Percentiles rank a stretch among this genome's conserved stretches.
Evolutionary conservation across 345 rosid species (phyloP).

Genomic region (Eucalyptus lansdowneana): DNA sequence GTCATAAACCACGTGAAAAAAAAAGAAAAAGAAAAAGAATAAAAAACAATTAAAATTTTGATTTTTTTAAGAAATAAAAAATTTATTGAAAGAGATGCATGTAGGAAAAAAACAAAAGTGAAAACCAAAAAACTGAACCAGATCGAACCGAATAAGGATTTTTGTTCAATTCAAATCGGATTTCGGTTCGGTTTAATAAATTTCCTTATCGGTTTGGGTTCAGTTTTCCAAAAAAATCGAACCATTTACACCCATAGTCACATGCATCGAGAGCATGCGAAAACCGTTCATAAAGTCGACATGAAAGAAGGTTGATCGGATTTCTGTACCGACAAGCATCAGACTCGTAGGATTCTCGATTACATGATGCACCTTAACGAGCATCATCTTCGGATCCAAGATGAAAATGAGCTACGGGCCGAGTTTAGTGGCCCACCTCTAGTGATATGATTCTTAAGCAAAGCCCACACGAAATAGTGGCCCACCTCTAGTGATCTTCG

Average conservation of each 20-base stretch:
- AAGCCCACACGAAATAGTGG: not conserved
- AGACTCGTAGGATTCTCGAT: not conserved
- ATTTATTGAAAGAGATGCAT: too few species aligned
- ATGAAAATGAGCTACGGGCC: not conserved
- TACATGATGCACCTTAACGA: not conserved
- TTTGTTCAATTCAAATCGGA: too few species aligned
- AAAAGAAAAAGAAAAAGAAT: too few species aligned
- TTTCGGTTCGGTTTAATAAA: too few species aligned
- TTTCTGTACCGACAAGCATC: not conserved
- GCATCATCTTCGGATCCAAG: not conserved
- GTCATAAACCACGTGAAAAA: fast-evolving
- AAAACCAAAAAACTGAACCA: fast-evolving
- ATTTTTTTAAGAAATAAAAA: too few species aligned
- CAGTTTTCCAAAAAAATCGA: too few species aligned
- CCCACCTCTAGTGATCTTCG: not conserved
- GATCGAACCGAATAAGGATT: fast-evolving
- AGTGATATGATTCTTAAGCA: not conserved
- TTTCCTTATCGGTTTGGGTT: too few species aligned
- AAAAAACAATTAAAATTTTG: too few species aligned
- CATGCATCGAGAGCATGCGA: not conserved
- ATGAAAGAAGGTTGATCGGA: not conserved
- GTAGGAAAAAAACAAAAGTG: too few species aligned
- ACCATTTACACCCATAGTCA: too few species aligned
- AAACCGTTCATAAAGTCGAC: not conserved
- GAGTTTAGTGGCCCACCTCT: not conserved